These are phyloP conservation scores for Diplosphaera chodatii DNA, from an alignment of 139 green algal genomes.

Conservation along the genomic window DNA sequence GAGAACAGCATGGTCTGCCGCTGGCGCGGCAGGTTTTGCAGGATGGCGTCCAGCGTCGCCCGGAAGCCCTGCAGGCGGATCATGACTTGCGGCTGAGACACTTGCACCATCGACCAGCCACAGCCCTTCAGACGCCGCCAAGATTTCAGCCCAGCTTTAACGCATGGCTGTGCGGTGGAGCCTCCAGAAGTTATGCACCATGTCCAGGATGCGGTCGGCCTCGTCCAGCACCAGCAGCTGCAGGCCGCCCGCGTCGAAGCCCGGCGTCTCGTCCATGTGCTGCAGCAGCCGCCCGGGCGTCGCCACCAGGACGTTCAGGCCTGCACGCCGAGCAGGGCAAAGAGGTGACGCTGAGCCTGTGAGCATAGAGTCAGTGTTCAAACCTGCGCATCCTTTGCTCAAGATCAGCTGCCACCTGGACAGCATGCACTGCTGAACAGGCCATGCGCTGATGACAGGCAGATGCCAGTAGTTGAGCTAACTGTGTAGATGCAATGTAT, in stretches of 20 bases:
- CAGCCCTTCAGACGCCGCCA: too few species aligned
- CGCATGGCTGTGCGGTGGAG: too few species aligned
- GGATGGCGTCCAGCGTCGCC: slow-evolving; percentile 85
- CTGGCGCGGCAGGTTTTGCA: slow-evolving; percentile 78
- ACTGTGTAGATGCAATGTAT: not conserved
- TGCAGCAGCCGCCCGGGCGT: slow-evolving; percentile 95
- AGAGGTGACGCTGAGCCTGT: too few species aligned
- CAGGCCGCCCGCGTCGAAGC: slow-evolving; percentile 78
- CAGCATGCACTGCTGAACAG: too few species aligned
- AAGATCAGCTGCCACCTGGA: too few species aligned
- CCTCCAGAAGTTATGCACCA: slow-evolving; percentile 50
- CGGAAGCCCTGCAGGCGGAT: slow-evolving; percentile 64
- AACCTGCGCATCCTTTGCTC: not conserved
- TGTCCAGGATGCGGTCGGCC: slow-evolving; percentile 94
- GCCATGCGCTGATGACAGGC: not conserved
- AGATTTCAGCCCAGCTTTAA: too few species aligned
- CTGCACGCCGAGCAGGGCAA: slow-evolving; percentile 4
- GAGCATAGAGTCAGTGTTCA: not conserved
- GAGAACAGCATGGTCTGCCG: slow-evolving; percentile 90
- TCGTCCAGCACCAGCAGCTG: slow-evolving; percentile 95
- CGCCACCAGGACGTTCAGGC: slow-evolving; percentile 87
- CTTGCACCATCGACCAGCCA: not conserved
- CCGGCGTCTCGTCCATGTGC: slow-evolving; percentile 98
- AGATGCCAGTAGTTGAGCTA: too few species aligned
- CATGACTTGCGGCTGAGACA: too few species aligned